Percentiles rank a stretch among this genome's conserved stretches.
Conservation (phyloP, 2,329 filamentous ascomycete genomes). For the Cordyceps fumosorosea region DNA sequence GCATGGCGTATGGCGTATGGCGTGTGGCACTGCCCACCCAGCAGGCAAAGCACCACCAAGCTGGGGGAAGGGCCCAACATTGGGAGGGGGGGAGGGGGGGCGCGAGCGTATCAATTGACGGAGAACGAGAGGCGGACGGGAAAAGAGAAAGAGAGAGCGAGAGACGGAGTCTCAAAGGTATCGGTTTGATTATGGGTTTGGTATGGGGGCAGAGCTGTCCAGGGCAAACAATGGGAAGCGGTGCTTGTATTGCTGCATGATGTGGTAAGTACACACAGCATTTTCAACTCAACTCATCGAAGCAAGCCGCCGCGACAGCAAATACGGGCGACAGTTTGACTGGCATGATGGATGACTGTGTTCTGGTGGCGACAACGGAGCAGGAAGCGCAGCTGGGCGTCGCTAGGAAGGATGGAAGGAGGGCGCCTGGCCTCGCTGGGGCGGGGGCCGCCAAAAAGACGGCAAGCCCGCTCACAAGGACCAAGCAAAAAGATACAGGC, state of each 20-base stretch:
- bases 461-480: background rate
- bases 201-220: background rate
- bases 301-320: too few species aligned
- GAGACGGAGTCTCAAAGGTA: background rate
- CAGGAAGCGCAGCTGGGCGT: background rate
- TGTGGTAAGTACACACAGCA: background rate
- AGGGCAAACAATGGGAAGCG: background rate
- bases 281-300: too few species aligned
- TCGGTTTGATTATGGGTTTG: background rate
- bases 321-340: background rate
- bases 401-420: background rate
- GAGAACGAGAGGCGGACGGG: background rate
- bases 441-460: background rate
- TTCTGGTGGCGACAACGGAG: constrained; percentile 9
- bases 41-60: background rate
- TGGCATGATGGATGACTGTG: background rate
- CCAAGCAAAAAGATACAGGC: background rate
- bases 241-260: too few species aligned
- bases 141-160: background rate
- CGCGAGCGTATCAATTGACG: constrained; percentile 5
- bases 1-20: constrained; percentile 11
- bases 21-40: constrained; percentile 8
- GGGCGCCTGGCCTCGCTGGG: too few species aligned
- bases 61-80: background rate
- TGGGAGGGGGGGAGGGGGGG: background rate